Conservation (phyloP, 78 protist genomes). For the Speleostelium caveatum region DNA sequence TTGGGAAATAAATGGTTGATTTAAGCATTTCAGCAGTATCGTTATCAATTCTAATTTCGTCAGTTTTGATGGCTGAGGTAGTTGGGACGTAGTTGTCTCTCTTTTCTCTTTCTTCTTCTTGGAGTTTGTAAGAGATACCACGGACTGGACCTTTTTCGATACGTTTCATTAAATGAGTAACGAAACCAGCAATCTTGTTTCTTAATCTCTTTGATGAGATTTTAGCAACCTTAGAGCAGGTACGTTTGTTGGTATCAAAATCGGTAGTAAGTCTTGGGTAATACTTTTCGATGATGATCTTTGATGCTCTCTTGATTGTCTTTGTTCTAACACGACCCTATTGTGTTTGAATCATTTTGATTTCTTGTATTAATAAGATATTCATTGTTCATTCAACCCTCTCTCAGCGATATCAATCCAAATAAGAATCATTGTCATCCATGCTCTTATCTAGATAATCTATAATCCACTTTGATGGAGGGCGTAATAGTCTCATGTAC, state of each 20-base stretch:
- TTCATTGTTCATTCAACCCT: too few species aligned
- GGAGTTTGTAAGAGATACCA: slow-evolving; percentile 98
- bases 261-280: slow-evolving; percentile 97
- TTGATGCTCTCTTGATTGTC: slow-evolving; percentile 99
- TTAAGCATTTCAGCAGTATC: slow-evolving; percentile 83
- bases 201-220: slow-evolving; percentile 99
- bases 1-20: slow-evolving; percentile 73
- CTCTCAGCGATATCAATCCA: too few species aligned
- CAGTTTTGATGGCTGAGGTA: slow-evolving; percentile 92
- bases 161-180: slow-evolving; percentile 99
- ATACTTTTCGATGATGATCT: slow-evolving; percentile 98
- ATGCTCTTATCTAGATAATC: too few species aligned
- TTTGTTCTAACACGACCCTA: slow-evolving; percentile 99
- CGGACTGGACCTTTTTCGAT: slow-evolving; percentile 99
- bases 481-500: too few species aligned
- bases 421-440: background rate
- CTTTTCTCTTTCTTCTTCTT: slow-evolving; percentile 99
- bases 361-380: too few species aligned
- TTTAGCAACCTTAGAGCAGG: slow-evolving; percentile 96
- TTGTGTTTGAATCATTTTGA: too few species aligned
- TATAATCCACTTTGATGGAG: too few species aligned
- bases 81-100: slow-evolving; percentile 99
- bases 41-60: slow-evolving; percentile 79
- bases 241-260: slow-evolving; percentile 99
- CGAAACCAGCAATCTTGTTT: slow-evolving; percentile 99